Evolutionary conservation across 2,329 filamentous ascomycete species (phyloP).

Genomic region (Fonsecaea monophora): DNA sequence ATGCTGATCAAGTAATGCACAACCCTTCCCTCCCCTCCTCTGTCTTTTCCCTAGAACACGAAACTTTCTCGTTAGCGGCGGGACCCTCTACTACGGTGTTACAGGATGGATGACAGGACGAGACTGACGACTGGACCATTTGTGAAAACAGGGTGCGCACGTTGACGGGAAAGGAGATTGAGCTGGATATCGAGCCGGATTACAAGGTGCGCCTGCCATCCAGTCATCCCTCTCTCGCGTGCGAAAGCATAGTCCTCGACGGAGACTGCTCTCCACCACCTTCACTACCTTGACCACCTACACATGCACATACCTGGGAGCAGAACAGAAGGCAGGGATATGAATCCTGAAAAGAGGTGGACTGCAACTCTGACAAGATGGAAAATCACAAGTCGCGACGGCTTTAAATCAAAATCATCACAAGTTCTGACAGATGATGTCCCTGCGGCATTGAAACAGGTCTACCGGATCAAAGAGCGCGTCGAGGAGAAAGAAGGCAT

Average conservation of each 20-base stretch:
- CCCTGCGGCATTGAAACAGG: constrained; percentile 58
- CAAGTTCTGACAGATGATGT: background rate
- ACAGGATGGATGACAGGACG: background rate
- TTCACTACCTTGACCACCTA: background rate
- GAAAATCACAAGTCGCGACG: background rate
- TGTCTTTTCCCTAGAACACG: background rate
- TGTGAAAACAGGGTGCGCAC: constrained; percentile 78
- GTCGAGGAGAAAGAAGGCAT: constrained; percentile 99
- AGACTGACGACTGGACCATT: background rate
- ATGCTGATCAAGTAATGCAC: constrained; percentile 24
- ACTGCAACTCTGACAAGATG: background rate
- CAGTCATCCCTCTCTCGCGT: too few relatives aligned
- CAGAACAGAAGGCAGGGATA: background rate
- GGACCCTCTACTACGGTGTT: background rate
- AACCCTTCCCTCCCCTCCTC: background rate
- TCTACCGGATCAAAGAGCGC: constrained; percentile 96
- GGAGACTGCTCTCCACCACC: background rate
- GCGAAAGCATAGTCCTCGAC: too few relatives aligned
- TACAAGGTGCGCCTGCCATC: constrained; percentile 72
- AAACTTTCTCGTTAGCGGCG: background rate
- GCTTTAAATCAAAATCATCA: background rate
- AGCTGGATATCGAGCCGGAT: constrained; percentile 92
- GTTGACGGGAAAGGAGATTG: constrained; percentile 97
- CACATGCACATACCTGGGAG: background rate
- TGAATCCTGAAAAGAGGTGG: background rate